Conservation (phyloP, 768 basidiomycete species). For the Collybiopsis confluens region DNA sequence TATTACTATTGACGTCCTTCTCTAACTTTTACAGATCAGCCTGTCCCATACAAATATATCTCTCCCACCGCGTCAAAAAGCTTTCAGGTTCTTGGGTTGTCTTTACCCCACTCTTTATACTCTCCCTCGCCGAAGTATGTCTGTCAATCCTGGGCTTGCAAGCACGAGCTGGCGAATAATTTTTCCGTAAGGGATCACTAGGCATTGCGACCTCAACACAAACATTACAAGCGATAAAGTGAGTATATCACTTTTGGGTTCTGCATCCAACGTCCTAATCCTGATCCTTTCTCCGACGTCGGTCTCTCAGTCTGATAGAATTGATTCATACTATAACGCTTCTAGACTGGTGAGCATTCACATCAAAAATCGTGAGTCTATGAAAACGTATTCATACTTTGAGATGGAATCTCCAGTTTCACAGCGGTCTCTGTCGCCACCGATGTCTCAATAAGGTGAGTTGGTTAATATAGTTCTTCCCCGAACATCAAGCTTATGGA, state of each 20-base stretch:
- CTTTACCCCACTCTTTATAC: not conserved
- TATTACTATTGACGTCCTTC: not conserved
- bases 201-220: not conserved
- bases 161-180: too few species aligned
- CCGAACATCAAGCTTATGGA: not conserved
- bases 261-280: too few species aligned
- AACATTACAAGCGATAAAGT: not conserved
- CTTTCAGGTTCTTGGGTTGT: slow-evolving; percentile 4
- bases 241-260: too few species aligned
- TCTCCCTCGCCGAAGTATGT: not conserved
- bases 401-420: not conserved
- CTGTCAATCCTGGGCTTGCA: too few species aligned
- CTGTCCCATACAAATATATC: slow-evolving; percentile 11
- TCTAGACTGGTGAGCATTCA: not conserved
- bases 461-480: not conserved
- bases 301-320: too few species aligned
- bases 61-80: not conserved
- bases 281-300: not conserved
- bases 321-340: too few species aligned
- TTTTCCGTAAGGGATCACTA: not conserved
- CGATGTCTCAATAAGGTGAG: slow-evolving; percentile 11
- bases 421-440: slow-evolving; percentile 4
- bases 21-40: slow-evolving; percentile 7
- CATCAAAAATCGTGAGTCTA: not conserved
- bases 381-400: not conserved